phyloP scores from a whole-genome alignment of 2,329 filamentous ascomycete species.

The Sclerotinia nivalis region DNA sequence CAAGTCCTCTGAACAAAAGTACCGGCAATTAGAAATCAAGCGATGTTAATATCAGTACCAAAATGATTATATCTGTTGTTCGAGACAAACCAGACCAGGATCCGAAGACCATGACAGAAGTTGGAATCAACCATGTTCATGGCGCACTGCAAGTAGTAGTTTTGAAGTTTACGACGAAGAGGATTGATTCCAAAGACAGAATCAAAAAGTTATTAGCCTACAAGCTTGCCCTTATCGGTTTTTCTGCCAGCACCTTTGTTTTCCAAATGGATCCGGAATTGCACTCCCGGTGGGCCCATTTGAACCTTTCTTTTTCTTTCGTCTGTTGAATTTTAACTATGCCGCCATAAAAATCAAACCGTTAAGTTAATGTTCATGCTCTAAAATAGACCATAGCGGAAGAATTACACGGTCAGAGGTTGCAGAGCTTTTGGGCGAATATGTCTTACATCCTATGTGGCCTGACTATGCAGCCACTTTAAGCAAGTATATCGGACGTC shows the following conservation, averaged over 20 bases:
- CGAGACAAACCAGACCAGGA: background rate
- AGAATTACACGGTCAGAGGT: constrained; percentile 50
- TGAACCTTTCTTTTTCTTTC: background rate
- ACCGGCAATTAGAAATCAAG: background rate
- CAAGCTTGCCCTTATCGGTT: background rate
- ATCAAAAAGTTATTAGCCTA: background rate
- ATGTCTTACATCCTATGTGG: constrained; percentile 66
- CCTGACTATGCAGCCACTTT: constrained; percentile 65
- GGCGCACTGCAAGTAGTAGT: background rate
- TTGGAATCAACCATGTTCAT: background rate
- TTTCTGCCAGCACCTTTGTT: background rate
- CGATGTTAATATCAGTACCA: background rate
- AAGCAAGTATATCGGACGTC: constrained; percentile 61
- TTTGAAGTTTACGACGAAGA: background rate
- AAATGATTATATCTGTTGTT: background rate
- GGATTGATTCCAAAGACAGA: background rate
- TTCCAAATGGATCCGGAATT: background rate
- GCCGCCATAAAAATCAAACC: background rate
- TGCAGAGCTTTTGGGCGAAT: constrained; percentile 70
- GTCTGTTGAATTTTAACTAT: background rate
- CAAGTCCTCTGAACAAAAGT: background rate
- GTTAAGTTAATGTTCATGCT: background rate
- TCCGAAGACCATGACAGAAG: background rate
- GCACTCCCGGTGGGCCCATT: background rate
- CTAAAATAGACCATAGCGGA: background rate